Evolutionary conservation across 116 monocot species (phyloP), one percentile per base, ranked within the genome.

Genomic region (Thalassia testudinum): DNA sequence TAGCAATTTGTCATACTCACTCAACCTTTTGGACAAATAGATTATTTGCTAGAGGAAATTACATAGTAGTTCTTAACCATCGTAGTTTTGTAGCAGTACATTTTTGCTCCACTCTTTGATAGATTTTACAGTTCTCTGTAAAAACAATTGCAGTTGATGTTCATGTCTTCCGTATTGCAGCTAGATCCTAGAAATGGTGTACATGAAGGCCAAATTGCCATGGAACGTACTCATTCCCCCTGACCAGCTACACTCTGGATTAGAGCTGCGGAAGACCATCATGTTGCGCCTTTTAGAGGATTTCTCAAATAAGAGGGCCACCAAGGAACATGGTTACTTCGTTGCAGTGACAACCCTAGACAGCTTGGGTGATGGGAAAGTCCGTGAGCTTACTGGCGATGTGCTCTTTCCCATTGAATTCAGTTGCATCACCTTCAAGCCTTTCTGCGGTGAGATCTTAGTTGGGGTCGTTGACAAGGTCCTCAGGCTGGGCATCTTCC

Each of bases 381-480:
- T 82, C 12, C 63, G 73, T 1, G 69, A 75, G 28, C 47, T 75
- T 2, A 73, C 70, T 0, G 82, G 91, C 1, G 76, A 78, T 25
- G 82, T 85, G 24, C 56, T n/a, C n/a, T n/a, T n/a, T n/a, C n/a
- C n/a, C n/a, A n/a, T n/a, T n/a, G n/a, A n/a, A n/a, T n/a, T n/a
- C 78, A 73, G 28, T 6, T 85, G 81, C 50, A 54, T 85, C 52
- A 78, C 78, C 21, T 64, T 68, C 51, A 85, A 91, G 57, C 85
- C 79, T 6, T 62, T 38, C 26, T 75, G 69, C 34, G 89, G 89
- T 1, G 84, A n/a, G n/a, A n/a, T n/a, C n/a, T n/a, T n/a, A n/a
- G n/a, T n/a, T n/a, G n/a, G n/a, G n/a, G n/a, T n/a, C n/a, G n/a
- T n/a, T n/a, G n/a, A n/a, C n/a, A n/a, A n/a, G n/a, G n/a, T n/a